Evolutionary conservation across 371 early-diverging fungal genomes (phyloP).

Genomic region (Dentiscutata heterogama): DNA sequence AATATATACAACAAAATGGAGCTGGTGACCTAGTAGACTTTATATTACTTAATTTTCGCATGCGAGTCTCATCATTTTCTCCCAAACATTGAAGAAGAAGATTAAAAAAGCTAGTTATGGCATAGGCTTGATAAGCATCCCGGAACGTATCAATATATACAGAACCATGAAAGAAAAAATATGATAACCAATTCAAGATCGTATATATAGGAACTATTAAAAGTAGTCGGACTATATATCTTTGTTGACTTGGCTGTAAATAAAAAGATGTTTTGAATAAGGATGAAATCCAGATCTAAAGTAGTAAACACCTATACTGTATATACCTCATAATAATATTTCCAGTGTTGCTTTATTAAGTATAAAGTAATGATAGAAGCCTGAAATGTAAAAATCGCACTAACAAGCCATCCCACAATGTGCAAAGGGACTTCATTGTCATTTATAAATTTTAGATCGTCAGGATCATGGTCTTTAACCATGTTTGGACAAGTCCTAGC

Average conservation of each 20-base stretch:
- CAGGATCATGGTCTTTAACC: not conserved
- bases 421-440: conserved; percentile 7
- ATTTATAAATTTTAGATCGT: not conserved
- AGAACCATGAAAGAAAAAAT: conserved; percentile 68
- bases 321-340: conserved; percentile 10
- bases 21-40: conserved; percentile 61
- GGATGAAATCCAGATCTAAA: not conserved
- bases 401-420: conserved; percentile 14
- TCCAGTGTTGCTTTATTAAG: conserved; percentile 1
- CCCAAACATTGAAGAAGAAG: conserved; percentile 69
- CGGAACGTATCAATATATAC: conserved; percentile 71
- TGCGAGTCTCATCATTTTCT: conserved; percentile 50
- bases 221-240: conserved; percentile 71
- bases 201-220: conserved; percentile 80
- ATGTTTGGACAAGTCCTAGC: not conserved
- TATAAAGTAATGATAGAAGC: conserved; percentile 21
- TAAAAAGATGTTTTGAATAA: not conserved
- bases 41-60: conserved; percentile 55
- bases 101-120: conserved; percentile 67
- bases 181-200: conserved; percentile 69
- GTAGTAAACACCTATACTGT: not conserved
- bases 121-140: conserved; percentile 77
- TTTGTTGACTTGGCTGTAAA: conserved; percentile 61
- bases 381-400: not conserved
- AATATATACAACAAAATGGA: conserved; percentile 60